Evolutionary conservation across 2,329 filamentous ascomycete species (phyloP), one percentile per base, ranked within the genome.

Genomic region (Tolypocladium pustulatum): DNA sequence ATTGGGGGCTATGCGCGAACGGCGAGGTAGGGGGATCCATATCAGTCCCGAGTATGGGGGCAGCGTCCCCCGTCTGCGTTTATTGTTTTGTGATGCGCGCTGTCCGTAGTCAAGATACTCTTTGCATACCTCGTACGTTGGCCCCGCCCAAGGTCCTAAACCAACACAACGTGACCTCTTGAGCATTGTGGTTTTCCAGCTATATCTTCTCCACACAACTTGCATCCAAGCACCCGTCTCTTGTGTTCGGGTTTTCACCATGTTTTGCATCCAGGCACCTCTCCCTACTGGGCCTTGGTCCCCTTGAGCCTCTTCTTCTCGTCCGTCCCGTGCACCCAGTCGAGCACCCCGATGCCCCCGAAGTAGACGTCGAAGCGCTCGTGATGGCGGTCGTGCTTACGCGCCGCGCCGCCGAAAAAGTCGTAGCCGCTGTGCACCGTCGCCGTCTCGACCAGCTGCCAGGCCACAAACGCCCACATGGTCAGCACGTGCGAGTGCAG

Each of bases 351-450:
- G 61, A 82, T 70, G 0, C 73, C 76, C 1, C 81, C 81, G 68
- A 78, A 84, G 61, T 83, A 76, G 17, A 82, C 69, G 58, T 76
- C 75, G 63, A 83, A 83, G 62, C 76, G 75, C 71, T 83, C 80
- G 67, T 84, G 81, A 63, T 85, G 82, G 36, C 76, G 66, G 68
- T 85, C 82, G 68, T 85, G 81, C 66, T 75, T 76, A 62, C 70
- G 72, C 0, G 80, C 80, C 57, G 65, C 74, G 59, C 73, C 74
- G 60, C 59, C 65, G 20, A 81, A 74, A 62, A 83, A 83, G 56
- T 83, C 80, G 65, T 81, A 84, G 8, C 81, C 82, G 60, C 79
- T 82, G 66, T 84, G 81, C 57, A 83, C 81, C 0, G 76, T 79
- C 4, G 74, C 71, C 52, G 81, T 82, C 66, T 83, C 78, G 2